These are phyloP conservation scores for Cytospora schulzeri DNA, from an alignment of 2,329 filamentous ascomycete species.

Conservation along the genomic window DNA sequence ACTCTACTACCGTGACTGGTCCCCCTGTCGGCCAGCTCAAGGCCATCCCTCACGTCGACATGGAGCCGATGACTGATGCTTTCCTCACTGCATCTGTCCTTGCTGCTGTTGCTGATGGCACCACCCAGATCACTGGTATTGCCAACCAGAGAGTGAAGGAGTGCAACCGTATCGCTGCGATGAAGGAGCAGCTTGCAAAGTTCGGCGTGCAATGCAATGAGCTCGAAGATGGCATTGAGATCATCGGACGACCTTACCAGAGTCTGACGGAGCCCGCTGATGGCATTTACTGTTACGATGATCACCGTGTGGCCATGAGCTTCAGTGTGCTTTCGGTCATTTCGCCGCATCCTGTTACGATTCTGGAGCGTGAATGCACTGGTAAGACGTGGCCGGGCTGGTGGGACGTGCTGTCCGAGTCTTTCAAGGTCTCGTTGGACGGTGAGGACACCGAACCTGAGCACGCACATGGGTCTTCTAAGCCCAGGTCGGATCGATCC, in stretches of 20 bases:
- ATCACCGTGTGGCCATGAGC: constrained; percentile 97
- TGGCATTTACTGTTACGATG: constrained; percentile 90
- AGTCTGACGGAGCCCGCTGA: constrained; percentile 58
- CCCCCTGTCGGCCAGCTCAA: constrained; percentile 74
- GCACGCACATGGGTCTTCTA: constrained; percentile 36
- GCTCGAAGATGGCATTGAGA: constrained; percentile 90
- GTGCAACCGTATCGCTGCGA: constrained; percentile 93
- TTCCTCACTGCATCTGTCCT: constrained; percentile 94
- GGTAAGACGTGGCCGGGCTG: constrained; percentile 99
- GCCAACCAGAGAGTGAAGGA: constrained; percentile 98
- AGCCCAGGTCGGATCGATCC: constrained; percentile 55
- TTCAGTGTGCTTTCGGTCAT: constrained; percentile 85
- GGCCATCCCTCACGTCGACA: constrained; percentile 82
- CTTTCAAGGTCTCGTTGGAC: constrained; percentile 75
- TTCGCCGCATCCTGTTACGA: constrained; percentile 69
- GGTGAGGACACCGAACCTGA: constrained; percentile 63
- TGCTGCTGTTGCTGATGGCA: constrained; percentile 81
- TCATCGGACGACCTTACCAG: constrained; percentile 55
- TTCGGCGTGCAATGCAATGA: constrained; percentile 87
- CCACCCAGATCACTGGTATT: constrained; percentile 88
- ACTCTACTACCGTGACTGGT: constrained; percentile 90
- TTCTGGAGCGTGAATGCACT: constrained; percentile 89
- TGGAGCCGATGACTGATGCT: constrained; percentile 99
- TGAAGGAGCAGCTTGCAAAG: constrained; percentile 92
- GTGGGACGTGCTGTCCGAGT: constrained; percentile 86